A percentile compares a stretch with the other conserved stretches of the same genome.
phyloP scores from a whole-genome alignment of 2,329 filamentous ascomycete genomes.

The Fusarium secorum region DNA sequence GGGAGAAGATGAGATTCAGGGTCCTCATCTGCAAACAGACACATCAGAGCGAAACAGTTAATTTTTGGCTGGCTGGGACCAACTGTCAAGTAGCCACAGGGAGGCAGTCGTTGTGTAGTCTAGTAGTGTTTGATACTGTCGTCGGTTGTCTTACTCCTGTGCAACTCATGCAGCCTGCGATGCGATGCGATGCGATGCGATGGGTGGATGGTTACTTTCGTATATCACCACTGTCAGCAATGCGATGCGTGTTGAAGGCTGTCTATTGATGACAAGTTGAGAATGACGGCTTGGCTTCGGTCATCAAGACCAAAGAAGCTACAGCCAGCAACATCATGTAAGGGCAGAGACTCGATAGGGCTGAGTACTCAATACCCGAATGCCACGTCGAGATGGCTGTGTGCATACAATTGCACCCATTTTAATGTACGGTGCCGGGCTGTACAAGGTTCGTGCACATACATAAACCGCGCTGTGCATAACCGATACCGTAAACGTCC shows the following conservation, averaged over 20 bases:
- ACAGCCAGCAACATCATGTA: constrained; percentile 1
- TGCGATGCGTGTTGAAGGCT: not conserved
- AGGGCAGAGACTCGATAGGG: constrained; percentile 35
- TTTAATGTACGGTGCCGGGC: not conserved
- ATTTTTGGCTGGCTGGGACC: constrained; percentile 21
- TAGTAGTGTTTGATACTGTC: not conserved
- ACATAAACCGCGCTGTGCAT: constrained; percentile 26
- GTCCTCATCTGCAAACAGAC: constrained; percentile 12
- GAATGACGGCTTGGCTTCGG: constrained; percentile 7
- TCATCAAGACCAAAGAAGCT: constrained; percentile 4
- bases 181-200: not conserved
- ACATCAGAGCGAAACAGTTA: not conserved
- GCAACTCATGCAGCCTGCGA: not conserved
- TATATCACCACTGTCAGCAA: not conserved
- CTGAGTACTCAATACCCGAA: constrained; percentile 34
- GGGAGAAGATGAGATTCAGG: constrained; percentile 9
- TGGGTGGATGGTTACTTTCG: not conserved
- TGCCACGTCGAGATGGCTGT: constrained; percentile 39
- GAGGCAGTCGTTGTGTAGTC: not conserved
- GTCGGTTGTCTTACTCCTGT: constrained; percentile 16
- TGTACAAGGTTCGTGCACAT: constrained; percentile 23
- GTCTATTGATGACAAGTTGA: not conserved
- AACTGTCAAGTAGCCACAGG: not conserved
- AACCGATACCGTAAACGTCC: constrained; percentile 21
- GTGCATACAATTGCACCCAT: constrained; percentile 18